A percentile compares a stretch with the other conserved stretches of the same genome.
These are phyloP conservation scores for Cordyceps pruinosa DNA, from an alignment of 2,329 filamentous ascomycete genomes.

Conservation along the genomic window DNA sequence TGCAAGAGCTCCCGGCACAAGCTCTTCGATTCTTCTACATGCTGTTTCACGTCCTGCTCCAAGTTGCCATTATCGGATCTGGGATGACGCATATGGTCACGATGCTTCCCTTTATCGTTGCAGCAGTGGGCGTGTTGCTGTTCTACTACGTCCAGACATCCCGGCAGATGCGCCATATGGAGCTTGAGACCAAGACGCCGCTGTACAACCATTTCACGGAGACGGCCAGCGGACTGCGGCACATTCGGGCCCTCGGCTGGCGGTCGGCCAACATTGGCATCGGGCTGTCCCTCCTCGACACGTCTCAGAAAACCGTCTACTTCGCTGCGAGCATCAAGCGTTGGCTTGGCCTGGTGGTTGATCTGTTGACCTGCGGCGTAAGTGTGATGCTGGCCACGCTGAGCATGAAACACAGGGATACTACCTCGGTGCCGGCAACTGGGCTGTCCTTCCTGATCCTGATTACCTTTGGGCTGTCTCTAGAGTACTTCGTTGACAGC, in stretches of 20 bases:
- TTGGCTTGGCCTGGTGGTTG: not conserved
- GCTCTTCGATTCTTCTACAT: constrained; percentile 4
- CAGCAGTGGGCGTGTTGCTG: not conserved
- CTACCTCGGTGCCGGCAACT: not conserved
- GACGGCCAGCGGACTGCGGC: not conserved
- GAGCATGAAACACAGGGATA: not conserved
- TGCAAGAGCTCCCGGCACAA: constrained; percentile 17
- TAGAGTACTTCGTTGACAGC: not conserved
- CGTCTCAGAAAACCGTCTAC: not conserved
- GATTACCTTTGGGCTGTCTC: not conserved
- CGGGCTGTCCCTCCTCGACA: not conserved
- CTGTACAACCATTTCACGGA: not conserved
- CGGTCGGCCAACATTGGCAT: not conserved
- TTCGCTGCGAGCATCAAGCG: not conserved
- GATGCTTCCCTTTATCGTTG: not conserved
- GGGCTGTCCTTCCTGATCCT: not conserved
- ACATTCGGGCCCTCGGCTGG: not conserved
- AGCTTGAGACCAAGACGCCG: not conserved
- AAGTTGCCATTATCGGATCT: not conserved
- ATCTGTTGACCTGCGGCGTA: not conserved
- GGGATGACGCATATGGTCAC: not conserved
- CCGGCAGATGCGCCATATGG: not conserved
- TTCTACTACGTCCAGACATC: not conserved
- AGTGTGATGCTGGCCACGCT: not conserved
- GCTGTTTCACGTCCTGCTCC: not conserved